phyloP scores from a whole-genome alignment of 164 flowering plant species.

The Kingdonia uniflora region DNA sequence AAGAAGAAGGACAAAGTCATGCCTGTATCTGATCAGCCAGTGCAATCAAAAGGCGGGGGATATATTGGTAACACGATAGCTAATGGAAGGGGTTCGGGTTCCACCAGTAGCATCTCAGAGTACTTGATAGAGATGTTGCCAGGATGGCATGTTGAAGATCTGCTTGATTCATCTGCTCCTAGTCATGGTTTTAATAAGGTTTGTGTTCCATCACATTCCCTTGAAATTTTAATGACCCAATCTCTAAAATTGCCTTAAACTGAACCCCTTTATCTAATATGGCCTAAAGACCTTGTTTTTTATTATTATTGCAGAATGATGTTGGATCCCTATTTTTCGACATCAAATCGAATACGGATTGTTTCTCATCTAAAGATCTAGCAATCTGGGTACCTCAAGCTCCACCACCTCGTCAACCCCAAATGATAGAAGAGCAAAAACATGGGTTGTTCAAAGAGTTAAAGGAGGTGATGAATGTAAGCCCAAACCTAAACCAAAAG shows the following conservation, averaged over 20 bases:
- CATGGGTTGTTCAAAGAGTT: constrained; percentile 17
- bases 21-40: neutral
- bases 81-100: constrained; percentile 16
- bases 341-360: constrained; percentile 15
- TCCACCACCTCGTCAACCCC: constrained; percentile 13
- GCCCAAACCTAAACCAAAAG: constrained; percentile 1
- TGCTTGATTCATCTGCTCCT: constrained; percentile 32
- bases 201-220: too few species aligned
- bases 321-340: constrained; percentile 8
- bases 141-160: constrained; percentile 89
- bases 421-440: constrained; percentile 9
- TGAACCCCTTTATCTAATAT: neutral
- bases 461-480: constrained; percentile 9
- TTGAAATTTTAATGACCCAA: too few species aligned
- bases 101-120: constrained; percentile 72
- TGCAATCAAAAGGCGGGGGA: constrained; percentile 4
- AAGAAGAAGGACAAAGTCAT: neutral
- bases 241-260: too few species aligned
- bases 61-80: neutral
- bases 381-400: constrained; percentile 63
- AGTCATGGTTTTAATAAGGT: constrained; percentile 56
- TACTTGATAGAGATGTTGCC: constrained; percentile 76
- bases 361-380: constrained; percentile 21
- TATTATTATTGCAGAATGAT: constrained; percentile 20
- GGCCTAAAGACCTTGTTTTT: constrained; percentile 3